A percentile compares a stretch with the other conserved stretches of the same genome.
Conservation (phyloP, 2,329 filamentous ascomycete species). For the Juglanconis oblonga region DNA sequence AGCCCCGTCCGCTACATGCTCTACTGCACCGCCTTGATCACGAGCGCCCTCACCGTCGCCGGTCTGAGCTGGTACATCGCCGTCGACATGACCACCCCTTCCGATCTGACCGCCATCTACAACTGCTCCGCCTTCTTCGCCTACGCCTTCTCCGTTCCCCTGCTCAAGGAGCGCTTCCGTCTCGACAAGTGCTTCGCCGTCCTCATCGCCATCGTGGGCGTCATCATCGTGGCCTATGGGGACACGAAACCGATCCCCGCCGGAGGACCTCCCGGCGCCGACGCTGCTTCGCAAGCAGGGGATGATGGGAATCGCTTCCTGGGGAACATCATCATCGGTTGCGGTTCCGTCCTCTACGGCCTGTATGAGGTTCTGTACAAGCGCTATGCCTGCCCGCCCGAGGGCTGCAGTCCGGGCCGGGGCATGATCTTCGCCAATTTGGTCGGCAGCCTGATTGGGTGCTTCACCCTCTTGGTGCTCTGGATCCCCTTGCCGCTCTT, state of each 20-base stretch:
- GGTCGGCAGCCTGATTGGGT: conserved; percentile 82
- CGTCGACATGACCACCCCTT: conserved; percentile 87
- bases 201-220: conserved; percentile 79
- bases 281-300: neutral
- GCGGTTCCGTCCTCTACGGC: conserved; percentile 89
- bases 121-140: conserved; percentile 99
- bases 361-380: conserved; percentile 98
- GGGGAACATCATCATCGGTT: conserved; percentile 88
- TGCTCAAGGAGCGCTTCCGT: conserved; percentile 81
- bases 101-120: conserved; percentile 95
- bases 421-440: conserved; percentile 95
- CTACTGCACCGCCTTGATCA: conserved; percentile 76
- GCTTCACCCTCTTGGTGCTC: conserved; percentile 80
- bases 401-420: conserved; percentile 78
- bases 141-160: conserved; percentile 90
- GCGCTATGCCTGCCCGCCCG: conserved; percentile 85
- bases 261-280: conserved; percentile 21
- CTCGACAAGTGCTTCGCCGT: conserved; percentile 86
- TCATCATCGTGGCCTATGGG: conserved; percentile 93
- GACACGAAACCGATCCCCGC: conserved; percentile 53
- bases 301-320: conserved; percentile 60
- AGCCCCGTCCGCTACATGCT: conserved; percentile 67
- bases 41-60: conserved; percentile 81
- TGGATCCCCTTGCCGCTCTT: conserved; percentile 90
- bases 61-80: conserved; percentile 95